Base-by-base conservation (phyloP, 176 grass and related monocot genomes). In the Puccinellia tenuiflora region DNA sequence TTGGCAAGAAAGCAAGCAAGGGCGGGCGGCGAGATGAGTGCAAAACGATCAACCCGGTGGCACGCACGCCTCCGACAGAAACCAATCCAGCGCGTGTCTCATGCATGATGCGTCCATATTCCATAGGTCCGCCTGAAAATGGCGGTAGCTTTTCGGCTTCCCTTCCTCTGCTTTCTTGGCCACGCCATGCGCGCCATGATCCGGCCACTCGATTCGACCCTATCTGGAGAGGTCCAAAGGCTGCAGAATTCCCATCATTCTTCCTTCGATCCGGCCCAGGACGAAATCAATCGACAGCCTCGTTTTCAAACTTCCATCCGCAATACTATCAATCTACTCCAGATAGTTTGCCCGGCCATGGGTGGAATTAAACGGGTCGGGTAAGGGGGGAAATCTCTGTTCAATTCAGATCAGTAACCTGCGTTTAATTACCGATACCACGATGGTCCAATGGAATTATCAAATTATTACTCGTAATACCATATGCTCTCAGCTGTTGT, bases 31-130 rank as follows among this genome's bases (percentile, higher is more conserved):
- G 52, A 62, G 18, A 79, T 61, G 51, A 72, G 80, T 28, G 50
- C 65, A 16, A 60, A 47, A 33, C 68, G 15, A 83, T 83, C 80
- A 83, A 70, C n/a, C 79, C 63, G 79, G n/a, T 14, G 65, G 79
- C 1, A 8, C 35, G 66, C 79, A 42, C 66, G 80, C 80, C 66
- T 57, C 47, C 73, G 30, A 76, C 76, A 39, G 40, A 62, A 30
- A 18, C 24, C 52, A 83, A 72, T 73, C 80, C 35, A 18, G 6
- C 17, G 80, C 53, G 51, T 59, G 51, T 73, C 80, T 83, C 80
- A 73, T 72, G 80, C 52, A 59, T 73, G 0, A 73, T 72, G 66
- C 5, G 31, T 65, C 62, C 34, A 40, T 38, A 11, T 26, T n/a
- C n/a, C n/a, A n/a, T n/a, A n/a, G n/a, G n/a, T 9, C 14, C 13